Evolutionary conservation across 305 asterid genomes (phyloP).

Genomic region (Withania somnifera): DNA sequence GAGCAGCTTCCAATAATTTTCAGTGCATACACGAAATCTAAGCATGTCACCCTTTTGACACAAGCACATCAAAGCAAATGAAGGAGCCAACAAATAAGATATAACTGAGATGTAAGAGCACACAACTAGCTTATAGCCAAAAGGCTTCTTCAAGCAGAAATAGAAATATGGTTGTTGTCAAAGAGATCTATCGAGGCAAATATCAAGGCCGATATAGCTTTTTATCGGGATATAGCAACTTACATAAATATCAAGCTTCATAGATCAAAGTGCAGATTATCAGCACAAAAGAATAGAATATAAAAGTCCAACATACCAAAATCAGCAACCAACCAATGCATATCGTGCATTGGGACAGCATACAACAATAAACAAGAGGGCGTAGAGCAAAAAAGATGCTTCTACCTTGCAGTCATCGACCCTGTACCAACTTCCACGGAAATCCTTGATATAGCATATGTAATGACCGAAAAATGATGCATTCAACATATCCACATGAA

Average conservation of each 20-base stretch:
- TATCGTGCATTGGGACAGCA: background rate
- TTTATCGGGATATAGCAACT: background rate
- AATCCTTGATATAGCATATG: conserved; percentile 79
- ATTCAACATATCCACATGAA: conserved; percentile 93
- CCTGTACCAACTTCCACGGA: conserved; percentile 74
- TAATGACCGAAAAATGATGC: conserved; percentile 96
- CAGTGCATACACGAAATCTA: background rate
- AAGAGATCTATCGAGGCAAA: background rate
- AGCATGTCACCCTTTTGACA: background rate
- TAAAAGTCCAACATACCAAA: background rate
- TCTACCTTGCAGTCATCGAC: conserved; percentile 88
- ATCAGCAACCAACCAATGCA: background rate
- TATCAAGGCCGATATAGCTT: background rate
- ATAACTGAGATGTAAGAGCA: background rate
- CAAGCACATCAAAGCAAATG: background rate
- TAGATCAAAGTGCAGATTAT: background rate
- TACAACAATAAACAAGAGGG: background rate
- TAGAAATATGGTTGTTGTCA: background rate
- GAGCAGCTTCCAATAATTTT: background rate
- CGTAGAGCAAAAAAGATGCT: background rate
- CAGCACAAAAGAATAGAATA: background rate
- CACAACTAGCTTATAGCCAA: background rate
- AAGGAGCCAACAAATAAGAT: background rate
- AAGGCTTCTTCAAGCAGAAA: background rate
- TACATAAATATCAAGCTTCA: background rate